Evolutionary conservation across 495 filamentous ascomycete genomes (phyloP).

Genomic region (Neurospora sp.): DNA sequence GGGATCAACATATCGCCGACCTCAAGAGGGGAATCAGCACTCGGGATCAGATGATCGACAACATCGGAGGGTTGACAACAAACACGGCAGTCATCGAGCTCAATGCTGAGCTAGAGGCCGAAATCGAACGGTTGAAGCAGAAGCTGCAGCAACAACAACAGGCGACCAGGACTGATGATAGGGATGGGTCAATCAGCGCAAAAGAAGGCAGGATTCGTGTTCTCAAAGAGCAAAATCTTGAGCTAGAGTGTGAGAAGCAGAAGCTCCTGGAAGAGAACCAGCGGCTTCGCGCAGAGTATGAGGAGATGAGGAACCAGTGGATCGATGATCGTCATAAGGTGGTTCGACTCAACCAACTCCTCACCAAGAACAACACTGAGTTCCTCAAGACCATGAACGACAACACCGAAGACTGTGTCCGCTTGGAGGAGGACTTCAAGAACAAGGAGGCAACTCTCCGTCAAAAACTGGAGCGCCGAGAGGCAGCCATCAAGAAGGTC

Average conservation of each 20-base stretch:
- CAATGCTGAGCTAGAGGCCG: constrained; percentile 26
- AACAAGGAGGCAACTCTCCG: constrained; percentile 23
- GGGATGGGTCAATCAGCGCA: constrained; percentile 15
- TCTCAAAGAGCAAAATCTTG: constrained; percentile 27
- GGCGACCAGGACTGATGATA: constrained; percentile 11
- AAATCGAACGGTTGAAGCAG: constrained; percentile 23
- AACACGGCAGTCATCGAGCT: constrained; percentile 22
- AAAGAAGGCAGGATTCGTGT: constrained; percentile 16
- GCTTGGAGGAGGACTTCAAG: constrained; percentile 21
- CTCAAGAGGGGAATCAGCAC: constrained; percentile 24
- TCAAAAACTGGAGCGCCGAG: constrained; percentile 24
- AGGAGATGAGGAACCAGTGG: constrained; percentile 18
- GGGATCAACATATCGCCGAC: constrained; percentile 26
- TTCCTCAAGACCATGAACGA: constrained; percentile 17
- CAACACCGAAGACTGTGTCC: constrained; percentile 21
- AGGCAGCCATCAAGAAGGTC: constrained; percentile 25
- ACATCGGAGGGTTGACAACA: constrained; percentile 21
- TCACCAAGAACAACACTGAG: constrained; percentile 18
- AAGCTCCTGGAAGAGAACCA: constrained; percentile 20
- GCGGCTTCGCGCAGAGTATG: constrained; percentile 18
- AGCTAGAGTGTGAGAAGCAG: constrained; percentile 24
- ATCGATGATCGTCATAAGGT: constrained; percentile 19
- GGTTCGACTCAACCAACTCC: constrained; percentile 18
- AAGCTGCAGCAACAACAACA: constrained; percentile 18
- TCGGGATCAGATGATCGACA: constrained; percentile 24